Evolutionary conservation across 805 yeast species (phyloP).

Genomic region (Blastobotrys muscicola): DNA sequence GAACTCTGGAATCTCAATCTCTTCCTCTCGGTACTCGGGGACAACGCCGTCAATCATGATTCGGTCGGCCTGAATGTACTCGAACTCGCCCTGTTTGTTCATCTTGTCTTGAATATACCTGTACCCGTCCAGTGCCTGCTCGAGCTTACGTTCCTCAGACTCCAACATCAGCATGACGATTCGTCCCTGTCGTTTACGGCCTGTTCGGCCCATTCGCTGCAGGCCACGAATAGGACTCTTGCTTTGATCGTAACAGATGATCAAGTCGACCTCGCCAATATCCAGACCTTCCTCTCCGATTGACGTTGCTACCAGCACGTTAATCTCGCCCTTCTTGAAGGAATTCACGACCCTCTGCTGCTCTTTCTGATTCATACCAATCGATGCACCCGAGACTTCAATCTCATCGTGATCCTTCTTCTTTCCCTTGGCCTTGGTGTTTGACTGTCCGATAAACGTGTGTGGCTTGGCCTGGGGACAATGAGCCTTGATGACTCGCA

Average conservation of each 20-base stretch:
- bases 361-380: constrained; percentile 84
- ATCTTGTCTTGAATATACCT: constrained; percentile 65
- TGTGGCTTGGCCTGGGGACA: constrained; percentile 49
- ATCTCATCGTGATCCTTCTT: not conserved
- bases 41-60: constrained; percentile 50
- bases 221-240: constrained; percentile 87
- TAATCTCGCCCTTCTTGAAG: constrained; percentile 64
- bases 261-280: constrained; percentile 94
- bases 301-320: constrained; percentile 87
- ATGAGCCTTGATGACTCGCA: constrained; percentile 37
- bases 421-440: constrained; percentile 14
- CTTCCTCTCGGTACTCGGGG: constrained; percentile 49
- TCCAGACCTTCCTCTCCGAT: constrained; percentile 98
- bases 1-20: constrained; percentile 62
- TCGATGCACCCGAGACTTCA: constrained; percentile 43
- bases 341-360: constrained; percentile 71
- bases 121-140: constrained; percentile 78
- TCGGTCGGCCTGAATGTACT: constrained; percentile 44
- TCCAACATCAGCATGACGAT: constrained; percentile 67
- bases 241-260: constrained; percentile 87
- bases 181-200: constrained; percentile 84
- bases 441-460: constrained; percentile 78
- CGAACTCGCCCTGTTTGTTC: constrained; percentile 22
- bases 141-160: constrained; percentile 70
- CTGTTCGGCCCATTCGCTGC: constrained; percentile 98